Evolutionary conservation across 495 filamentous ascomycete species (phyloP).

Genomic region (Tuber microsphaerosporum): DNA sequence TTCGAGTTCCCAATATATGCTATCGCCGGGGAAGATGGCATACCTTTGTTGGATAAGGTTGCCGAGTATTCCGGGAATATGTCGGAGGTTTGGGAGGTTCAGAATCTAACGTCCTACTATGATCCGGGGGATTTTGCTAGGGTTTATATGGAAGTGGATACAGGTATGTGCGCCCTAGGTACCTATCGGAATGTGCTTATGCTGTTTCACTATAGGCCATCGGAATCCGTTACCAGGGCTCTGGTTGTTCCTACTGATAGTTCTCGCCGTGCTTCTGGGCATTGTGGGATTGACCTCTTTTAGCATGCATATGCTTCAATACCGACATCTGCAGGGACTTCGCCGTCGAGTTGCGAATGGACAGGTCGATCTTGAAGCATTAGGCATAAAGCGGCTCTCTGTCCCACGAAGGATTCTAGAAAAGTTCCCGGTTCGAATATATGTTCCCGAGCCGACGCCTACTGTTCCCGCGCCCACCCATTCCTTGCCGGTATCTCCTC

Average conservation of each 20-base stretch:
- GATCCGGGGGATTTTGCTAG: slow-evolving; percentile 47
- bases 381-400: slow-evolving; percentile 68
- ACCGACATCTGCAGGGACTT: slow-evolving; percentile 56
- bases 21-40: slow-evolving; percentile 59
- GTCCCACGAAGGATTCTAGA: slow-evolving; percentile 64
- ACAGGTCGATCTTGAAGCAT: slow-evolving; percentile 69
- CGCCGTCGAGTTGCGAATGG: slow-evolving; percentile 62
- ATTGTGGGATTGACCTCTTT: slow-evolving; percentile 59
- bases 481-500: slow-evolving; percentile 24
- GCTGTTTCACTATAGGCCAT: slow-evolving; percentile 45
- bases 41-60: slow-evolving; percentile 62
- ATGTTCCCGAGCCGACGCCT: slow-evolving; percentile 41
- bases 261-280: slow-evolving; percentile 63
- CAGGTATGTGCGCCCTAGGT: slow-evolving; percentile 48
- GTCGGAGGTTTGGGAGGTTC: slow-evolving; percentile 53
- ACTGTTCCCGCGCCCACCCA: slow-evolving; percentile 14
- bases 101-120: slow-evolving; percentile 48
- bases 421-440: slow-evolving; percentile 66
- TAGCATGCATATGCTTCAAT: slow-evolving; percentile 67
- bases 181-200: slow-evolving; percentile 43
- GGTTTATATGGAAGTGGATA: slow-evolving; percentile 58
- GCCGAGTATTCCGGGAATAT: slow-evolving; percentile 68
- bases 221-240: slow-evolving; percentile 54
- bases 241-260: slow-evolving; percentile 77
- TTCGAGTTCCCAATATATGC: slow-evolving; percentile 77